Conservation (phyloP, 1,139 yeast species). For the Suhomyces guaymorum region DNA sequence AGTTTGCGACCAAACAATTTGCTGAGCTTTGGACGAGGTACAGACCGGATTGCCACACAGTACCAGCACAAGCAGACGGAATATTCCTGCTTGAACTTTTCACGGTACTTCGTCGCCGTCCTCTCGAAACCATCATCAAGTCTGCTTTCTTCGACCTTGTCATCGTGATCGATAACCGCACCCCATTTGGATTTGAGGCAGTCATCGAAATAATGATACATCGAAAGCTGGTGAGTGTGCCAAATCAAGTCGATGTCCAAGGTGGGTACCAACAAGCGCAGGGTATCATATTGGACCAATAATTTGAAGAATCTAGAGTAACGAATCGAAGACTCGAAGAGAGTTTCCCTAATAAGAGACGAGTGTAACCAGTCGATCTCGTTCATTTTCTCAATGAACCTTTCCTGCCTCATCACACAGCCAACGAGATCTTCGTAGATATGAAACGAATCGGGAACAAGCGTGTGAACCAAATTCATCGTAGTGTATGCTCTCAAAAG, state of each 20-base stretch:
- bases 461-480: conserved; percentile 23
- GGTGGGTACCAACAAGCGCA: conserved; percentile 32
- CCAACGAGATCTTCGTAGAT: conserved; percentile 34
- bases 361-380: conserved; percentile 31
- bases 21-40: conserved; percentile 9
- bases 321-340: conserved; percentile 24
- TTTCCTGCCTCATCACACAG: conserved; percentile 32
- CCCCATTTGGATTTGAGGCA: conserved; percentile 16
- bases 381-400: conserved; percentile 33
- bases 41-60: conserved; percentile 19
- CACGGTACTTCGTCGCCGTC: conserved; percentile 24
- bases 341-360: conserved; percentile 20
- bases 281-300: conserved; percentile 15
- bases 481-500: conserved; percentile 19
- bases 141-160: conserved; percentile 25
- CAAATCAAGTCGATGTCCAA: conserved; percentile 42
- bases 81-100: conserved; percentile 23
- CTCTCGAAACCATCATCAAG: conserved; percentile 23
- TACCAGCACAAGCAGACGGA: conserved; percentile 32
- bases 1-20: conserved; percentile 11
- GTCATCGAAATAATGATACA: conserved; percentile 25
- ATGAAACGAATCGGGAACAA: conserved; percentile 18
- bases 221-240: conserved; percentile 41
- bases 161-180: conserved; percentile 30
- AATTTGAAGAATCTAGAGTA: conserved; percentile 30